Evolutionary conservation across 352 stramenopile genomes (phyloP), one percentile per base, ranked within the genome.

Genomic region (Phytophthora hybrid): DNA sequence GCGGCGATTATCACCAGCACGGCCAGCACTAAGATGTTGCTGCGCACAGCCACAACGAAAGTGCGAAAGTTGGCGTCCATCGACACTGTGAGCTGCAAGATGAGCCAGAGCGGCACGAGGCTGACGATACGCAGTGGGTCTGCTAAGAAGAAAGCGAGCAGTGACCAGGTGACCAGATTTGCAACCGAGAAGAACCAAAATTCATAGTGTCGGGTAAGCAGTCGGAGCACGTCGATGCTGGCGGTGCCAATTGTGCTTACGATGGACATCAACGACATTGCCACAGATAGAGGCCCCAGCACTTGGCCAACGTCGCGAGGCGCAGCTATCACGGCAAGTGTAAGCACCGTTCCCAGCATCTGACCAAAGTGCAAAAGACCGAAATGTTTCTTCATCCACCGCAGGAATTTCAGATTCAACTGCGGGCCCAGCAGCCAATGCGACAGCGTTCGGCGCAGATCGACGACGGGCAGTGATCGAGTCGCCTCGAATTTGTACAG

Each of bases 151-250:
- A 65, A 77, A 8, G 72, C 72, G 1, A 83, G 59, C 11, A 69
- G 3, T 4, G 44, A 10, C 76, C 79, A 83, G 14, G 69, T 77
- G 13, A 74, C 5, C 2, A 77, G 5, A 39, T 83, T 85, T 8
- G 74, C 59, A 21, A 66, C 56, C 8, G 76, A 75, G 55, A 85
- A 85, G 61, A 83, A 85, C 76, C 79, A 85, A 44, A 81, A 85
- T 13, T 85, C 79, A 65, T 78, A 83, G 19, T 83, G 59, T 11
- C 49, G 54, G 3, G 67, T 18, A 9, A 82, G 56, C 13, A 80
- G 62, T n/a, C 23, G 34, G n/a, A 79, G 11, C 60, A 83, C 71
- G 41, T 83, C 76, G 57, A 68, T 52, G 16, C 76, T 79, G 11
- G 77, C 69, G 46, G 75, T 85, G 6, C 60, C 54, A 32, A 69